Conservation (phyloP, 2,329 filamentous ascomycete species). For the Fusarium sp. region DNA sequence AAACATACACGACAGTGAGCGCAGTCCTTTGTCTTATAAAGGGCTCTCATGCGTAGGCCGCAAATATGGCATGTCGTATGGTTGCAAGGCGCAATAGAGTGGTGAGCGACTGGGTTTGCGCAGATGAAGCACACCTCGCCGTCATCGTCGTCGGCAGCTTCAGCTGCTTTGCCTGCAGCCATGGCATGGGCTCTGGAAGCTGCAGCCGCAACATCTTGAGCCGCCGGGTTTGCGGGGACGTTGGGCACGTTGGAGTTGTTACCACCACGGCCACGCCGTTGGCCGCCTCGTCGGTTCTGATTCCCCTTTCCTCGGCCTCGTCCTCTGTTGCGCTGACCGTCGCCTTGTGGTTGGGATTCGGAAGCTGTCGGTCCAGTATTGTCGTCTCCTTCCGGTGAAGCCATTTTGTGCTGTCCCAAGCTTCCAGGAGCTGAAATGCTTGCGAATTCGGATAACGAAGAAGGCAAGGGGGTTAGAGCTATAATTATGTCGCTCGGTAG, state of each 20-base stretch:
- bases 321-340: constrained; percentile 50
- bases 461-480: neutral
- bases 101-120: constrained; percentile 87
- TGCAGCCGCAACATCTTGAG: constrained; percentile 45
- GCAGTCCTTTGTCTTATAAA: constrained; percentile 97
- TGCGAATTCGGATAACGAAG: constrained; percentile 2
- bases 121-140: constrained; percentile 97
- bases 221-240: constrained; percentile 43
- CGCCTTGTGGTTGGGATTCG: constrained; percentile 35
- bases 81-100: constrained; percentile 91
- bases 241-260: constrained; percentile 29
- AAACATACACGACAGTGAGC: constrained; percentile 86
- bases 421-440: neutral
- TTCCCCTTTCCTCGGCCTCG: constrained; percentile 55
- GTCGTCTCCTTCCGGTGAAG: constrained; percentile 26
- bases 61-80: constrained; percentile 98
- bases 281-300: constrained; percentile 49
- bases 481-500: constrained; percentile 21
- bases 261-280: constrained; percentile 45
- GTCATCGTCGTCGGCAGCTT: constrained; percentile 61
- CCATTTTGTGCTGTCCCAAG: constrained; percentile 19
- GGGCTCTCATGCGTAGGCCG: constrained; percentile 84
- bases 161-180: constrained; percentile 39
- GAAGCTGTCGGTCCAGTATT: constrained; percentile 20
- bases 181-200: constrained; percentile 51